phyloP scores from a whole-genome alignment of 768 basidiomycete species.

The Leccinum longicurvipes region DNA sequence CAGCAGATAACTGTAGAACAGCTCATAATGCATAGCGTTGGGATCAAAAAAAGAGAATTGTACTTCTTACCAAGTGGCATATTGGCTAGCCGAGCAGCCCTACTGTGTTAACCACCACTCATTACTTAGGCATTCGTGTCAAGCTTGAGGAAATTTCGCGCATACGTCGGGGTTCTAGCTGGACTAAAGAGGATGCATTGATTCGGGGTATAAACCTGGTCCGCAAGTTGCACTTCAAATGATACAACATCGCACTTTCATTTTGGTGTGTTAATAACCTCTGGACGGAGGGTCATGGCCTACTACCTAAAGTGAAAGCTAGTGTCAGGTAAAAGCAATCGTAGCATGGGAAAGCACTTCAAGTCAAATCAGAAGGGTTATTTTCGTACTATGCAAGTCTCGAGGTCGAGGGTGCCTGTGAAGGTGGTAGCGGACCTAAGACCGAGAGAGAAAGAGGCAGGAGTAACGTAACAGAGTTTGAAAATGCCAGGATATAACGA shows the following conservation, averaged over 20 bases:
- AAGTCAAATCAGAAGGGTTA: not conserved
- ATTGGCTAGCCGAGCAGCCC: too few relatives aligned
- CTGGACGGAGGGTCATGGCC: not conserved
- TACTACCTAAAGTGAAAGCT: not conserved
- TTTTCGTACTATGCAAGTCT: not conserved
- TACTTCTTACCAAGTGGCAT: too few relatives aligned
- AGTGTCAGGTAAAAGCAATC: not conserved
- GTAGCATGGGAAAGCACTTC: not conserved
- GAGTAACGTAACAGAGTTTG: conserved; percentile 1
- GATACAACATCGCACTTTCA: not conserved
- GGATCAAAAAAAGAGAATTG: too few relatives aligned
- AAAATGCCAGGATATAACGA: conserved; percentile 11
- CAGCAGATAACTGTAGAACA: too few relatives aligned
- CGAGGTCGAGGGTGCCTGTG: not conserved
- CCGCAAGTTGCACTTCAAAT: not conserved
- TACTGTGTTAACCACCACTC: too few relatives aligned
- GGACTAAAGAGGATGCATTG: too few relatives aligned
- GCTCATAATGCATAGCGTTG: too few relatives aligned
- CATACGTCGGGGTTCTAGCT: too few relatives aligned
- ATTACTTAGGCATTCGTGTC: not conserved
- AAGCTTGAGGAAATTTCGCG: too few relatives aligned
- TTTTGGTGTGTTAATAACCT: not conserved
- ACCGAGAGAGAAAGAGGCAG: not conserved
- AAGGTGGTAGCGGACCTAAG: not conserved
- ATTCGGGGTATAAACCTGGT: not conserved